These are phyloP conservation scores for Pythium vanterpoolii DNA, from an alignment of 352 stramenopile species.

Conservation along the genomic window DNA sequence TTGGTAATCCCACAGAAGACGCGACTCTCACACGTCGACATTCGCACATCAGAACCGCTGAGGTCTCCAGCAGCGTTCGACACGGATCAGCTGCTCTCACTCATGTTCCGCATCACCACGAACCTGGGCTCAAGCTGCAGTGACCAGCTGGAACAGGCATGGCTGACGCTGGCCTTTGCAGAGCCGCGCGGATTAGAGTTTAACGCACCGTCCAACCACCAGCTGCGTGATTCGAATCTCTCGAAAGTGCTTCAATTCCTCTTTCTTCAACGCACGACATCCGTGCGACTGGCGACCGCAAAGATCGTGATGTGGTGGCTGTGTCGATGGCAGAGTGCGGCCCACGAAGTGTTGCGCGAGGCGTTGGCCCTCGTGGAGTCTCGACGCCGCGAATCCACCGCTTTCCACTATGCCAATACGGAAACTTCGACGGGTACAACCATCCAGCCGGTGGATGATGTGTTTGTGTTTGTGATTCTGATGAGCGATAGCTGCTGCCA, in stretches of 20 bases:
- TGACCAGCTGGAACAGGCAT: slow-evolving; percentile 61
- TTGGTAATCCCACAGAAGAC: neutral
- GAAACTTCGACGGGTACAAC: neutral
- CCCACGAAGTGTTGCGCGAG: slow-evolving; percentile 35
- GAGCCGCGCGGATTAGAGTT: neutral
- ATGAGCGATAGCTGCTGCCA: slow-evolving; percentile 31
- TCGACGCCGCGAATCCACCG: slow-evolving; percentile 12
- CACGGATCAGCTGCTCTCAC: slow-evolving; percentile 30
- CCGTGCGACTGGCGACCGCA: slow-evolving; percentile 34
- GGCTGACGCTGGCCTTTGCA: slow-evolving; percentile 55
- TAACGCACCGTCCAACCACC: neutral
- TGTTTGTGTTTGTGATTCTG: slow-evolving; percentile 32
- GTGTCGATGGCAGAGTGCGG: slow-evolving; percentile 54
- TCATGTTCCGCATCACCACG: slow-evolving; percentile 56
- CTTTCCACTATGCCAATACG: neutral
- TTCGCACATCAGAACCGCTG: neutral
- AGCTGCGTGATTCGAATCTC: slow-evolving; percentile 20
- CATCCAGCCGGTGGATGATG: slow-evolving; percentile 29
- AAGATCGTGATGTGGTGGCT: slow-evolving; percentile 66
- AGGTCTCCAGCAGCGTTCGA: slow-evolving; percentile 1
- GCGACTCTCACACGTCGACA: neutral
- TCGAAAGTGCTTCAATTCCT: slow-evolving; percentile 36
- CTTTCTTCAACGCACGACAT: slow-evolving; percentile 42
- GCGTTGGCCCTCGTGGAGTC: slow-evolving; percentile 22
- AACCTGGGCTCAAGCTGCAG: slow-evolving; percentile 33